A percentile compares a stretch with the other conserved stretches of the same genome.
Evolutionary conservation across 2,329 filamentous ascomycete genomes (phyloP).

Genomic region (Fusarium floridanum): DNA sequence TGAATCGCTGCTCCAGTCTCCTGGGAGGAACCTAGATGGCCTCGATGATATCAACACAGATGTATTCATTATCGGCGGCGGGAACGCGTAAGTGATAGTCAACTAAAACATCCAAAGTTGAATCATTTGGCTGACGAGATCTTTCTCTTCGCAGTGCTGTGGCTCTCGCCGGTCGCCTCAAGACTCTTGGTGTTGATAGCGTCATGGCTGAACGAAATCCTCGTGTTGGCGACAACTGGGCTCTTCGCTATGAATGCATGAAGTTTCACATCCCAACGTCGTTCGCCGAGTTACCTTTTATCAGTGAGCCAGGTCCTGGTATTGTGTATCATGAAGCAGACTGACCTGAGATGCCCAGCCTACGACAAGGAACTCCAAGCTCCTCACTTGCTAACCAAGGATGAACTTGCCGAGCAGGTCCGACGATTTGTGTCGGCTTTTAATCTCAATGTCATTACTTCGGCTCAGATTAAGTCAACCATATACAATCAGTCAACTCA

Average conservation of each 20-base stretch:
- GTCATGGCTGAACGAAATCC: slow-evolving; percentile 30
- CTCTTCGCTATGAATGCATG: slow-evolving; percentile 31
- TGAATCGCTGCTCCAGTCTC: background rate
- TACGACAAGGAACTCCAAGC: slow-evolving; percentile 19
- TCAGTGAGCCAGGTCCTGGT: slow-evolving; percentile 6
- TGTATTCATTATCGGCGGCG: slow-evolving; percentile 35
- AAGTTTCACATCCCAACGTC: slow-evolving; percentile 36
- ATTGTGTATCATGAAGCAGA: background rate
- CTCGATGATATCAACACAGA: background rate
- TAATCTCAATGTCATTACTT: slow-evolving; percentile 27
- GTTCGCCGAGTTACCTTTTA: slow-evolving; percentile 28
- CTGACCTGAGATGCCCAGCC: slow-evolving; percentile 7
- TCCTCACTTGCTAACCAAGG: slow-evolving; percentile 25
- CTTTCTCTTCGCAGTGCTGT: background rate
- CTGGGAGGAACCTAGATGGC: background rate
- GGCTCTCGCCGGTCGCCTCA: slow-evolving; percentile 29
- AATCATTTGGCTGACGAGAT: background rate
- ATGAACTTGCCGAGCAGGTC: slow-evolving; percentile 28
- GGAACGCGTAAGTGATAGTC: slow-evolving; percentile 20
- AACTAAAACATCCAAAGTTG: background rate
- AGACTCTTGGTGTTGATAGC: slow-evolving; percentile 24
- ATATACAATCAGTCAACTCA: slow-evolving; percentile 1
- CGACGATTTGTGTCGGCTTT: slow-evolving; percentile 13
- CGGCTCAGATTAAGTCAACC: slow-evolving; percentile 11
- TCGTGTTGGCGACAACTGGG: slow-evolving; percentile 32